Conservation (phyloP, 2,329 filamentous ascomycete species). For the Pleomassaria siparia region DNA sequence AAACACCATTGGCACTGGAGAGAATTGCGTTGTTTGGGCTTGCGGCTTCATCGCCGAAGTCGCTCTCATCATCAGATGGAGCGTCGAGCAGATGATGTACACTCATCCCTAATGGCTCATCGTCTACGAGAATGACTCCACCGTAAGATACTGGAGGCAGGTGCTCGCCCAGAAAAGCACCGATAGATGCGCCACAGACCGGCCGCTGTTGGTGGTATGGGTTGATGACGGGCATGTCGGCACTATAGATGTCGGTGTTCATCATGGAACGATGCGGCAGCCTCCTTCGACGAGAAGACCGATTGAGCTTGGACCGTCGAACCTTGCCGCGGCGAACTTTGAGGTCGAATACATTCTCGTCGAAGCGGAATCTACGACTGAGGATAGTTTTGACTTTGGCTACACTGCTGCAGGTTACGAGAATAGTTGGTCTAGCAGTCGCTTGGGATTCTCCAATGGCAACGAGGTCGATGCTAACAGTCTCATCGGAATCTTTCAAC, state of each 20-base stretch:
- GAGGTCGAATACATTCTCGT: constrained; percentile 64
- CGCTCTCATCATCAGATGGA: constrained; percentile 55
- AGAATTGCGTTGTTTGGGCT: constrained; percentile 32
- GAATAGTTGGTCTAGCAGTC: constrained; percentile 69
- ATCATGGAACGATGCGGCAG: constrained; percentile 45
- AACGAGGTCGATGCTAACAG: constrained; percentile 75
- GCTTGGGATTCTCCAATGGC: constrained; percentile 70
- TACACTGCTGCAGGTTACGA: constrained; percentile 76
- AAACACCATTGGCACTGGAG: constrained; percentile 45
- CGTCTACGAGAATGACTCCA: constrained; percentile 81
- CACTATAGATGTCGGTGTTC: constrained; percentile 38
- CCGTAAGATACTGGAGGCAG: constrained; percentile 90
- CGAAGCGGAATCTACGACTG: constrained; percentile 70
- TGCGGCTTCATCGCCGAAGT: constrained; percentile 42
- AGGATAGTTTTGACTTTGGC: constrained; percentile 71
- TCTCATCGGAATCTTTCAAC: constrained; percentile 72
- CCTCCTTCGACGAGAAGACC: constrained; percentile 30
- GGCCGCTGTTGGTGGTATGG: constrained; percentile 77
- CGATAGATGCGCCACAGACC: constrained; percentile 86
- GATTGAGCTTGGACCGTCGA: constrained; percentile 59
- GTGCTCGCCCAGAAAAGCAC: constrained; percentile 83
- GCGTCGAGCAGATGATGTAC: constrained; percentile 93
- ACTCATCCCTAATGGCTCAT: constrained; percentile 87
- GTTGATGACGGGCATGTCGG: constrained; percentile 58
- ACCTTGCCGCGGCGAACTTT: constrained; percentile 73